Conservation (phyloP, 345 rosid species). For the Geranium brycei region DNA sequence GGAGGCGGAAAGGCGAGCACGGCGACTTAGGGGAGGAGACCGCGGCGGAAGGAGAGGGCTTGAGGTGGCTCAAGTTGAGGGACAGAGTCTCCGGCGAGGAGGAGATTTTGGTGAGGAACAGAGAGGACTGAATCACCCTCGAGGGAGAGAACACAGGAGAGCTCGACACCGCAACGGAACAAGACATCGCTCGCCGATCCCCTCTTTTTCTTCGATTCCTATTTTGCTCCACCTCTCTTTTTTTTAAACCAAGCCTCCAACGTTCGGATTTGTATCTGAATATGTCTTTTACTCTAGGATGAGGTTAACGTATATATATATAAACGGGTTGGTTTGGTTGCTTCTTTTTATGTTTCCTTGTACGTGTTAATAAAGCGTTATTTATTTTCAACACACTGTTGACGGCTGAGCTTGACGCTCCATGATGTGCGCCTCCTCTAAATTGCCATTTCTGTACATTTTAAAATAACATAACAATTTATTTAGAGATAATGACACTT, state of each 20-base stretch:
- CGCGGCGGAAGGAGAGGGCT: conserved; percentile 28
- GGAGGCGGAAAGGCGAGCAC: conserved; percentile 52
- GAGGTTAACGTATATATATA: conserved; percentile 23
- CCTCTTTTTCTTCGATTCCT: conserved; percentile 5
- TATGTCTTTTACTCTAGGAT: background rate
- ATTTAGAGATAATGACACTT: too few relatives aligned
- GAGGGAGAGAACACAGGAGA: conserved; percentile 72
- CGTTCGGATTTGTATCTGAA: background rate
- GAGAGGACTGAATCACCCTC: conserved; percentile 20
- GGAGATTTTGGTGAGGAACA: conserved; percentile 33
- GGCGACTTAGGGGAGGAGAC: conserved; percentile 39
- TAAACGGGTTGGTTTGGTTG: too few relatives aligned
- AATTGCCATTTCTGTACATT: too few relatives aligned
- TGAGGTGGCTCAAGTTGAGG: conserved; percentile 35
- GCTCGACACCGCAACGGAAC: conserved; percentile 55
- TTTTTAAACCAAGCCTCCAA: background rate
- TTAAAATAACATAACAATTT: too few relatives aligned
- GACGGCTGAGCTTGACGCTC: background rate
- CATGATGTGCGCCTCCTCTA: too few relatives aligned
- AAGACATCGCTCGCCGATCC: conserved; percentile 37
- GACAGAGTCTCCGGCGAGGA: conserved; percentile 28
- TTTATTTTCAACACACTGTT: background rate
- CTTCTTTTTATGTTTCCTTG: too few relatives aligned
- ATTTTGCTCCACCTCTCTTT: background rate
- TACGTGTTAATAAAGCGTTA: background rate